Evolutionary conservation across 129 eudicot genomes (phyloP), one percentile per base, ranked within the genome.

Genomic region (Dittrichia graveolens): DNA sequence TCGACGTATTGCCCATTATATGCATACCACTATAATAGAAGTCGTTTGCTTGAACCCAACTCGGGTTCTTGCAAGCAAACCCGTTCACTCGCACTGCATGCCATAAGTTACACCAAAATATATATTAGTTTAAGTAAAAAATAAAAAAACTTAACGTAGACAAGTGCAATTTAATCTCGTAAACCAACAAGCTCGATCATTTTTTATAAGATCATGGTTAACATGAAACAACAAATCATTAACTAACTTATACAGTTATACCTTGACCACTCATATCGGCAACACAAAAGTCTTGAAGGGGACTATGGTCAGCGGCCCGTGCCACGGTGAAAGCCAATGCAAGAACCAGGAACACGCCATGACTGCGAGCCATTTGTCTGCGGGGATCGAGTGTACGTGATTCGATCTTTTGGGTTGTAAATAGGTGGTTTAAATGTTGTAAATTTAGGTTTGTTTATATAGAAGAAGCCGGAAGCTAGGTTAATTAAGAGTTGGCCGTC

Each of bases 231-330:
- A 55, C 3, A 42, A 10, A 65, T 44, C 2, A 9, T 34, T 41
- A 14, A 40, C 3, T 9, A 5, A 16, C 52, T 9, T 37, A 34
- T 4, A 40, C 8, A 11, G 43, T n/a, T n/a, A n/a, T 79, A 74
- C 83, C 83, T 79, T 69, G 79, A 67, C 59, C 58, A 5, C 5
- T 76, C 19, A 65, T 46, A 71, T 70, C 76, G 1, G 82, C 85
- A 41, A 81, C 85, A 57, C 85, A 81, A 7, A 81, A 81, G 73
- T 81, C 85, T 57, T 81, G 85, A 71, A 81, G 85, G 45, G 85
- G 85, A 54, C 82, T 81, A 54, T 76, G 85, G 75, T 81, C 82
- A 5, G 78, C 41, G 38, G 85, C 85, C 70, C 6, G 43, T 5
- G 58, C 81, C 15, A 37, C 24, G 6, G 71, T 61, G 53, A 77